Evolutionary conservation across 495 filamentous ascomycete species (phyloP), one percentile per base, ranked within the genome.

Genomic region (Daldinia decipiens): DNA sequence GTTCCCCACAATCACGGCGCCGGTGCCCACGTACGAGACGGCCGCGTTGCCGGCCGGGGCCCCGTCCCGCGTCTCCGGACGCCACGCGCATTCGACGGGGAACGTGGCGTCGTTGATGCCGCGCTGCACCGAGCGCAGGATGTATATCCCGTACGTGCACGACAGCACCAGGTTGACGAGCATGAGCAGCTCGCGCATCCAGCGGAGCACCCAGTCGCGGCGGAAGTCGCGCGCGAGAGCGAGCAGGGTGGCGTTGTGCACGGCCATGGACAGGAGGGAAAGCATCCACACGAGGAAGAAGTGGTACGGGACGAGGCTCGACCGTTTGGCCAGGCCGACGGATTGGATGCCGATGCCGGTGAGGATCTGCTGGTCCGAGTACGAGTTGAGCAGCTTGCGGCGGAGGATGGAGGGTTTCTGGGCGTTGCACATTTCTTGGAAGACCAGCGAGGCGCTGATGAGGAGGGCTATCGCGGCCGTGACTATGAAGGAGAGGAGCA

Each of bases 211-310:
- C 85, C 85, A 86, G 74, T 89, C 87, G 45, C 87, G 76, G 69
- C 83, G 85, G 79, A 88, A 88, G 70, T 89, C 87, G 59, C 83
- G 81, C 1, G 87, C 84, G 39, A 89, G 79, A 1, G 84, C 83
- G 7, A 89, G 76, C 3, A 89, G 79, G 0, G 85, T 84, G 19
- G 84, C 82, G 55, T 87, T 83, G 74, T 88, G 86, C 11, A 86
- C 86, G 15, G 85, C 83, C 72, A 85, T 89, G 11, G 85, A 86
- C 15, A 89, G 78, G 24, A 87, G 66, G 0, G 84, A 84, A 3
- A 89, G 79, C 80, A 88, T 86, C 86, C 87, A 89, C 59, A 89
- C 80, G 56, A 88, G 79, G 77, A 89, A 88, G 78, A 88, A 87
- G 75, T 89, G 87, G 77, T 89, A 89, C 0, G 85, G 81, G 9